These are phyloP conservation scores for Fusarium paranaense DNA, from an alignment of 2,329 filamentous ascomycete genomes.

Conservation along the genomic window DNA sequence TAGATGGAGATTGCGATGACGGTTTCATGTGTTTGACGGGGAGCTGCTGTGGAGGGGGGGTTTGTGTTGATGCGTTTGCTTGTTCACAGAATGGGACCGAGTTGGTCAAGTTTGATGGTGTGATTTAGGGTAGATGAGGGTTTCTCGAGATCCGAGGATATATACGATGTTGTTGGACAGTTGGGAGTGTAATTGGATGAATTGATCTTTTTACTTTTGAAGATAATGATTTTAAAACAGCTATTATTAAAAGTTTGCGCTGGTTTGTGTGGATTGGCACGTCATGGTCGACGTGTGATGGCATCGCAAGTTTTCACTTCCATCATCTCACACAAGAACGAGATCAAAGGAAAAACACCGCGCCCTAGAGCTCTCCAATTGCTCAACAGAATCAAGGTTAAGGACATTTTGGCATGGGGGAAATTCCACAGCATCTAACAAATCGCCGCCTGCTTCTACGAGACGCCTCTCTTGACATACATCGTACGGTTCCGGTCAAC, in stretches of 20 bases:
- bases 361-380: background rate
- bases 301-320: background rate
- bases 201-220: background rate
- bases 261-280: background rate
- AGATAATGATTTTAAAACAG: background rate
- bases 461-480: background rate
- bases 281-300: background rate
- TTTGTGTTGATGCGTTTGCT: conserved; percentile 52
- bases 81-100: conserved; percentile 50
- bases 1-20: conserved; percentile 37
- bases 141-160: background rate
- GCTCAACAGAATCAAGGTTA: background rate
- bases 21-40: conserved; percentile 49
- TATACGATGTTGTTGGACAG: background rate
- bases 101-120: conserved; percentile 40
- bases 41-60: conserved; percentile 51
- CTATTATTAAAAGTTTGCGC: background rate
- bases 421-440: background rate
- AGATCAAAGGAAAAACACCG: background rate
- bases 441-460: no score
- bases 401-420: accelerated
- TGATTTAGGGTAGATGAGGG: conserved; percentile 33
- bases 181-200: background rate
- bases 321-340: background rate
- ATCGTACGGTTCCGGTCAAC: background rate